phyloP scores from a whole-genome alignment of 345 rosid genomes.

The Eucalyptus leucophloia region DNA sequence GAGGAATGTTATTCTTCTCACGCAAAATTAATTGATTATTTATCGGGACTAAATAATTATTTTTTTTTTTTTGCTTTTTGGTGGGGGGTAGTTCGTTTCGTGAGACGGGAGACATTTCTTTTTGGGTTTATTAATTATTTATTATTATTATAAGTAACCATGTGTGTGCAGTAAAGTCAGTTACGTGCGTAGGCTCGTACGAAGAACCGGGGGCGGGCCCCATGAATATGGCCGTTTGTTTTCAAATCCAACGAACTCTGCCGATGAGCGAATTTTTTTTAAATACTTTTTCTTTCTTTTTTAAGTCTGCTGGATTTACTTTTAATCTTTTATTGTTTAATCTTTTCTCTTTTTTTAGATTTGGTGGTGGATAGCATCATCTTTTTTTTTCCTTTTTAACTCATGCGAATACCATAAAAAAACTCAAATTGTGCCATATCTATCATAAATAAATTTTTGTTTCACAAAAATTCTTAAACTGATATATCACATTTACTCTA shows the following conservation, averaged over 20 bases:
- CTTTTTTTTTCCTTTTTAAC: too few relatives aligned
- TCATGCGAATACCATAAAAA: fast-evolving
- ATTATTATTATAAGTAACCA: background rate
- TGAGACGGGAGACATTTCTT: background rate
- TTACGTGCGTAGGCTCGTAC: background rate
- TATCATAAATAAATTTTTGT: too few relatives aligned
- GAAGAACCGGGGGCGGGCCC: background rate
- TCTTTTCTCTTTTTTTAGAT: too few relatives aligned
- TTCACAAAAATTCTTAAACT: background rate
- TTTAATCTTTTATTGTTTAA: too few relatives aligned
- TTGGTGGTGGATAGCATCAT: background rate
- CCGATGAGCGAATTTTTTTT: background rate
- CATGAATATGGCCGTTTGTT: background rate
- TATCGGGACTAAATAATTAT: background rate
- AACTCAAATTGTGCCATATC: background rate
- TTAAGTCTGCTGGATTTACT: background rate
- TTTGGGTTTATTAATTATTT: background rate
- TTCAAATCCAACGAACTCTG: background rate
- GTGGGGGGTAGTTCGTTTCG: background rate
- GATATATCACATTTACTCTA: background rate
- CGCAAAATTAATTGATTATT: background rate
- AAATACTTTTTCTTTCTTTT: background rate
- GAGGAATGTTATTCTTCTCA: background rate
- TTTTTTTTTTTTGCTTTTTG: background rate
- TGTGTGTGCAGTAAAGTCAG: background rate